Percentiles rank a stretch among this genome's conserved stretches.
Conservation (phyloP, 2,329 filamentous ascomycete species). For the Ophiostoma pallidulum region DNA sequence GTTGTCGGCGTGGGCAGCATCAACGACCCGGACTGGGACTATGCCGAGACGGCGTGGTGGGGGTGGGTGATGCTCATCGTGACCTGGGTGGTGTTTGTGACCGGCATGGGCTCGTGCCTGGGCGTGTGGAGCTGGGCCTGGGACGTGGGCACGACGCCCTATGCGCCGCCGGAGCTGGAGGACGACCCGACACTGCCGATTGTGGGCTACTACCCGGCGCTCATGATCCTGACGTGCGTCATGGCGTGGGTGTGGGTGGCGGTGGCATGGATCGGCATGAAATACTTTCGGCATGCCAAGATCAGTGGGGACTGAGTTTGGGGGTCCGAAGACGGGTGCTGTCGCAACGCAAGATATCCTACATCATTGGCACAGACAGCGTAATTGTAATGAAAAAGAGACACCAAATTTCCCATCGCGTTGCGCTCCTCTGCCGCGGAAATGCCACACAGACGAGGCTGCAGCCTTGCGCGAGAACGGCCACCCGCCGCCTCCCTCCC, state of each 20-base stretch:
- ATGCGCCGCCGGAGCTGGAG: conserved; percentile 88
- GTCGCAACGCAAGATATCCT: no score
- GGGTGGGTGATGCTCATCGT: conserved; percentile 86
- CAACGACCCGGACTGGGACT: conserved; percentile 63
- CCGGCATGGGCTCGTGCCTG: conserved; percentile 91
- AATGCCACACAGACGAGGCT: conserved; percentile 1
- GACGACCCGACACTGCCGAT: conserved; percentile 93
- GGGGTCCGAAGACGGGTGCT: no score
- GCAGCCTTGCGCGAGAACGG: neutral
- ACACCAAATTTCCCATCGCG: no score
- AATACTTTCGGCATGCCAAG: conserved; percentile 96
- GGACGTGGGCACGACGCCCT: conserved; percentile 94
- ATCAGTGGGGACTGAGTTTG: conserved; percentile 57
- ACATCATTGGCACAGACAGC: neutral
- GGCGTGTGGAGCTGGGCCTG: conserved; percentile 98
- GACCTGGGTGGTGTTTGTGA: conserved; percentile 93
- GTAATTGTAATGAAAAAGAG: neutral
- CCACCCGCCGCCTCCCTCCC: no score
- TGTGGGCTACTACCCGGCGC: conserved; percentile 89
- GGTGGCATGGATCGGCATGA: conserved; percentile 97
- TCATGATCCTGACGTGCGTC: conserved; percentile 85
- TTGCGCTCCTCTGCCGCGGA: no score
- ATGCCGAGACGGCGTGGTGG: conserved; percentile 95
- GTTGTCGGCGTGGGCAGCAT: conserved; percentile 6
- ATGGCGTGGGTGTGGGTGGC: conserved; percentile 99